Evolutionary conservation across 805 yeast species (phyloP), one percentile per base, ranked within the genome.

Genomic region (Yamadazyma paraphyllophila): DNA sequence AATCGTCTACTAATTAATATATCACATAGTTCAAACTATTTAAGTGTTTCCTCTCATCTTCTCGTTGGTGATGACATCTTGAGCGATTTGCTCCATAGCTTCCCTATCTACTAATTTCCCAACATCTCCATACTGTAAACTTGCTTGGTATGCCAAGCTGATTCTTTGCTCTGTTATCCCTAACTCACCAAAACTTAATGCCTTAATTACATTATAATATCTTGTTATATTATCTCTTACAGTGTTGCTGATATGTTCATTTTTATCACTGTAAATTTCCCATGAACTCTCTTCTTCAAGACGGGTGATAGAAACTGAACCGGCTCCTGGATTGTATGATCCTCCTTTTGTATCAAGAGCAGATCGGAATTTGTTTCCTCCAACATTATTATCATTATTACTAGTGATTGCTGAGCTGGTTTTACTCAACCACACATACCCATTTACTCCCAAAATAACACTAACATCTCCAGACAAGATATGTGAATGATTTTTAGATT

Each of bases 381-480:
- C 51, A 20, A 61, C 47, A 15, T 58, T 51, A 31, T 48, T 54
- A 25, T 47, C 51, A 35, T 44, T 49, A 11, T 47, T 50, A 4
- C 55, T 46, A 2, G 39, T 16, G 14, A 34, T 36, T 43, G 53
- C 40, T 54, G 60, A 56, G n/a, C 32, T 37, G 0, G 94, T 81
- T 60, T 88, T 88, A 58, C 88, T 81, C 42, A 94, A 68, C 99
- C 99, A 94, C 38, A 94, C 78, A 60, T 78, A 92, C 3, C 99
- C 99, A 62, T 95, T 94, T 8, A 92, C 95, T 27, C 99, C 99
- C 36, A 95, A 69, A 40, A 94, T 89, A 39, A 86, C 76, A 55
- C 91, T 89, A 29, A 94, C 88, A 56, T 87, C 88, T n/a, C 97
- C 98, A 0, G 97, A 96, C n/a, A 94, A 73, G 47, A 80, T 79